Conservation (phyloP, 768 basidiomycete species). For the Boletus barrowsii region DNA sequence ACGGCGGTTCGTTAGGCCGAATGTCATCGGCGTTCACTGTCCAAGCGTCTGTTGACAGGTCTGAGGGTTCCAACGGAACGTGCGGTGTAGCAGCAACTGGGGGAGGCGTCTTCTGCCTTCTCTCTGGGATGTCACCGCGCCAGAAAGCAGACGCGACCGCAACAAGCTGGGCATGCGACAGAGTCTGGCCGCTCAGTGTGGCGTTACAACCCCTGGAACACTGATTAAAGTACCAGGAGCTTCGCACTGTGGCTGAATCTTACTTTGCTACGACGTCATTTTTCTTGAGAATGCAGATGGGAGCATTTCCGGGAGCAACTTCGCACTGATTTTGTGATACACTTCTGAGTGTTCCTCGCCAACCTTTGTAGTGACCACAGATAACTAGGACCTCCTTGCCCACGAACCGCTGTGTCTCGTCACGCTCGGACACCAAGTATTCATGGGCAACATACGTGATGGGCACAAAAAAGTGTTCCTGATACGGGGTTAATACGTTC, state of each 20-base stretch:
- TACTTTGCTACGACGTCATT: neutral
- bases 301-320: neutral
- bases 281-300: neutral
- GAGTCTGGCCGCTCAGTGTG: neutral
- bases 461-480: neutral
- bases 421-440: neutral
- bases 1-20: neutral
- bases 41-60: neutral
- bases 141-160: neutral
- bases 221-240: neutral
- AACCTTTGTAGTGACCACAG: neutral
- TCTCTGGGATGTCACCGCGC: too few species aligned
- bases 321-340: neutral
- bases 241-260: neutral
- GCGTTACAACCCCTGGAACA: neutral
- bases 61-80: neutral
- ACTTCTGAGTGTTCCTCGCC: neutral
- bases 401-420: neutral
- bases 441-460: conserved; percentile 1
- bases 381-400: conserved; percentile 1
- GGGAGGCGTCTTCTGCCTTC: neutral
- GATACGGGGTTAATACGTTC: neutral
- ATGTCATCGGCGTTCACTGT: neutral
- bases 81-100: neutral
- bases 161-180: neutral